Percentiles rank a stretch among this genome's conserved stretches.
Evolutionary conservation across 768 basidiomycete species (phyloP).

Genomic region (Boletus rubroflammeus): DNA sequence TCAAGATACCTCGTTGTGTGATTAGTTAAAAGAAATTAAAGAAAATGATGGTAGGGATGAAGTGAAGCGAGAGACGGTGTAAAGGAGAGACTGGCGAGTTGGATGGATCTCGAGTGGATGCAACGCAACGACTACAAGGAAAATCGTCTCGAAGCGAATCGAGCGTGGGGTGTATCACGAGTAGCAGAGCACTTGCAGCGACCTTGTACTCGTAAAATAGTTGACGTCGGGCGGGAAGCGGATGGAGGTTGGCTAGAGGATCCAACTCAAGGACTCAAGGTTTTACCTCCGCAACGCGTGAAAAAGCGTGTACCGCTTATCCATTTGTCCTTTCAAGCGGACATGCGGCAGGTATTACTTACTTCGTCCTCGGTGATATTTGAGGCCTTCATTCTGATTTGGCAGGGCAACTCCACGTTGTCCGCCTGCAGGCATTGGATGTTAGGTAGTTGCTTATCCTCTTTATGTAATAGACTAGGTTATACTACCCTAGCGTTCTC

Average conservation of each 20-base stretch:
- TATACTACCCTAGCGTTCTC: slow-evolving; percentile 12
- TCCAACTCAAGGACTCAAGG: slow-evolving; percentile 37
- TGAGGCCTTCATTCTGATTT: slow-evolving; percentile 43
- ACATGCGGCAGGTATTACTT: slow-evolving; percentile 31
- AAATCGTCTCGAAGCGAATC: slow-evolving; percentile 53
- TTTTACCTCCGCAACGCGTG: slow-evolving; percentile 43
- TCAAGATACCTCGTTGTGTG: slow-evolving; percentile 10
- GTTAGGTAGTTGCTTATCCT: slow-evolving; percentile 37
- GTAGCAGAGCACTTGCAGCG: slow-evolving; percentile 22
- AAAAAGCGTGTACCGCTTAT: slow-evolving; percentile 53
- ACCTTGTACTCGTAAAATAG: slow-evolving; percentile 28
- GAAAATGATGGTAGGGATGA: slow-evolving; percentile 14
- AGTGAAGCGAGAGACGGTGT: slow-evolving; percentile 29
- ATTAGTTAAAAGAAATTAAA: slow-evolving; percentile 20
- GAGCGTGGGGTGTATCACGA: slow-evolving; percentile 37
- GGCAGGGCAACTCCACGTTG: slow-evolving; percentile 56
- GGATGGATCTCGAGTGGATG: slow-evolving; percentile 24
- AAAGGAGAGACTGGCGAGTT: slow-evolving; percentile 37
- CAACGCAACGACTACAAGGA: slow-evolving; percentile 31
- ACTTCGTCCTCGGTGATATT: slow-evolving; percentile 15
- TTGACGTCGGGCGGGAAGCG: slow-evolving; percentile 20
- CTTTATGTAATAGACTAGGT: slow-evolving; percentile 41
- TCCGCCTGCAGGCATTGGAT: slow-evolving; percentile 69
- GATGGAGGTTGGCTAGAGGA: slow-evolving; percentile 22
- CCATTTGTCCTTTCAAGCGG: slow-evolving; percentile 39